phyloP scores from a whole-genome alignment of 306 rosid species.

The Myrica gale region DNA sequence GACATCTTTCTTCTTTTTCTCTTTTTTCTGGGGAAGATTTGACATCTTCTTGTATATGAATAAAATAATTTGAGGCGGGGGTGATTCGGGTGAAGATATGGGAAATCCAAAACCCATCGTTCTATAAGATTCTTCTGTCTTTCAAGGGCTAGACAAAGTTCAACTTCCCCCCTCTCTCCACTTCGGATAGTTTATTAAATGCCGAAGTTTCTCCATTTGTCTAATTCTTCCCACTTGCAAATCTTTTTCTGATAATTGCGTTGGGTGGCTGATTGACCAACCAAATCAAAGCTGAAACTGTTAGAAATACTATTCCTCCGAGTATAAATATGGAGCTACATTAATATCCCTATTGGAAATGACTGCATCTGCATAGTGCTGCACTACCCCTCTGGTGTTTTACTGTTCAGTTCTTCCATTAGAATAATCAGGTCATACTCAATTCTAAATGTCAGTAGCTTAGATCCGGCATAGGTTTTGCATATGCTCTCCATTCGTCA shows the following conservation, averaged over 20 bases:
- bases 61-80: conserved; percentile 21
- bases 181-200: conserved; percentile 28
- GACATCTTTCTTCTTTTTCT: conserved; percentile 3
- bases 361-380: too few relatives aligned
- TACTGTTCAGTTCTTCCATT: too few relatives aligned
- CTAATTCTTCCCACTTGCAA: conserved; percentile 23
- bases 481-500: too few relatives aligned
- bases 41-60: conserved; percentile 22
- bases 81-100: conserved; percentile 23
- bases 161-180: background rate
- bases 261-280: background rate
- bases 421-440: too few relatives aligned
- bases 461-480: too few relatives aligned
- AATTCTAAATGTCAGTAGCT: too few relatives aligned
- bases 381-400: too few relatives aligned
- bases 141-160: conserved; percentile 29
- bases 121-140: conserved; percentile 13
- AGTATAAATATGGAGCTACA: background rate
- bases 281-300: background rate
- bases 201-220: background rate
- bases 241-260: background rate
- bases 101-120: conserved; percentile 9
- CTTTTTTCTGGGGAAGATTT: background rate
- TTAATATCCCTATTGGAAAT: background rate
- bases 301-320: background rate